Base-by-base conservation (phyloP, 495 filamentous ascomycete species). In the Amniculicola lignicola region DNA sequence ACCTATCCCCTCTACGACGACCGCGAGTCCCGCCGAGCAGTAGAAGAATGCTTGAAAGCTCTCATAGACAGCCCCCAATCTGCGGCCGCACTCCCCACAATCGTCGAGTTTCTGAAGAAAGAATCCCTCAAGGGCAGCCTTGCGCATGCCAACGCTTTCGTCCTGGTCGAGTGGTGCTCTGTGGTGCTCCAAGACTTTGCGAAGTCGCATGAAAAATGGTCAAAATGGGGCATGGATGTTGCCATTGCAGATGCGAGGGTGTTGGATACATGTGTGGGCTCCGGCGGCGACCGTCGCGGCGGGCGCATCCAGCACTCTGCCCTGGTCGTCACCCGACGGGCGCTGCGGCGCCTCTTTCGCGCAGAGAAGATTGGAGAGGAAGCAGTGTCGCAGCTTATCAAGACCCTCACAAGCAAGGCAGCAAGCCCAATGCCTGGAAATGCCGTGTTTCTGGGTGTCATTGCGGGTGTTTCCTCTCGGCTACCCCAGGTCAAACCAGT, bases 1-100 rank as follows among this genome's bases (percentile, higher is more conserved):
- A 96, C 89, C 29, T 89, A 95, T 68, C 79, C 89, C 49, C 84
- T 87, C 67, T 98, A 96, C 74, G 69, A 80, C 70, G 93, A 97
- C 68, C 84, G 90, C 49, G 70, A 77, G 33, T 97, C 94, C 11
- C 83, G 93, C 36, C 79, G 79, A 61, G 91, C 88, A 15, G 88
- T 87, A 16, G 83, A 92, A 62, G 74, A 79, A 69, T 93, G 89
- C 67, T 75, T 98, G 54, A 72, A 75, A 54, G 72, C 78, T 14
- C 70, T 93, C 31, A 80, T 87, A 40, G 50, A 67, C 33, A 76
- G 77, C 44, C 69, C 70, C n/a, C 68, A 69, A 1, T 74, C 81
- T 3, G 66, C 76, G 18, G 78, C 82, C 24, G 65, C 78, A 33
- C 71, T 92, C 10, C 74, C 79, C 38, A 74, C 77, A 2, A 77